Evolutionary conservation across 2,329 filamentous ascomycete genomes (phyloP).

Genomic region (Rhynchosporium secalis): DNA sequence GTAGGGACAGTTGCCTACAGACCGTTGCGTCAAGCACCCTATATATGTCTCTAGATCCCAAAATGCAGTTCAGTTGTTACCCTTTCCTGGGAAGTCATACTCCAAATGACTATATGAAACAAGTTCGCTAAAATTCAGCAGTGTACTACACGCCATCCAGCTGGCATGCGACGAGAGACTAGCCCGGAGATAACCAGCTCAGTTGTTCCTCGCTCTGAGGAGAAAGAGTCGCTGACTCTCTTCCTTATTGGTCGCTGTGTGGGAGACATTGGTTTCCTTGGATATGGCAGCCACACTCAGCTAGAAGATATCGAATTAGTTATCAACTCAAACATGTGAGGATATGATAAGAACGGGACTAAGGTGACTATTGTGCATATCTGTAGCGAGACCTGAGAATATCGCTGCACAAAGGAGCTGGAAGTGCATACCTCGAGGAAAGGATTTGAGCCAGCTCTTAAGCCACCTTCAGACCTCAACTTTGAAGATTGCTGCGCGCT

Average conservation of each 20-base stretch:
- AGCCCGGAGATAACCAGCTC: neutral
- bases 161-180: neutral
- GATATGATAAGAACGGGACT: neutral
- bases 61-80: neutral
- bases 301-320: neutral
- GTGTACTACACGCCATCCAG: neutral
- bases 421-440: neutral
- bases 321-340: neutral
- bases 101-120: neutral
- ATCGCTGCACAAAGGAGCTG: neutral
- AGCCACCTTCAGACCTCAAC: neutral
- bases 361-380: neutral
- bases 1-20: no score
- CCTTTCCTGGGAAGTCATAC: neutral
- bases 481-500: neutral
- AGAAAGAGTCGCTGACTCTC: conserved; percentile 11
- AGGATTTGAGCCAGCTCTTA: neutral
- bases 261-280: neutral
- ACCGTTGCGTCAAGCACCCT: no score
- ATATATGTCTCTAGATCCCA: neutral
- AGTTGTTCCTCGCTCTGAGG: conserved; percentile 4
- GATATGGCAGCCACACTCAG: conserved; percentile 1
- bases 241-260: neutral
- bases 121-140: neutral
- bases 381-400: neutral